phyloP scores from a whole-genome alignment of 176 grass and related monocot genomes.

The Oryza rufipogon region DNA sequence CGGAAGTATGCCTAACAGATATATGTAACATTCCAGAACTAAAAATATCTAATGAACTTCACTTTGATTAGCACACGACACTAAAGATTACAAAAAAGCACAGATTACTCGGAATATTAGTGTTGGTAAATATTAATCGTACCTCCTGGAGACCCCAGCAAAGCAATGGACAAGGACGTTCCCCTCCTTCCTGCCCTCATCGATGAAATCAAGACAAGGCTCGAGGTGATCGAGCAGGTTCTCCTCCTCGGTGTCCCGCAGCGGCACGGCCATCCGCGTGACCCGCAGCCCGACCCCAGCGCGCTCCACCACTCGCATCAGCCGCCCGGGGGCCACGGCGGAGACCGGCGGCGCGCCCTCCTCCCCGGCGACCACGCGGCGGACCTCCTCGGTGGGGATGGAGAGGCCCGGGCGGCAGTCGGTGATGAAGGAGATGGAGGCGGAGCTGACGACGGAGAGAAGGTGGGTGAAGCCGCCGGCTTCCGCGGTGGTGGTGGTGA shows the following conservation, averaged over 20 bases:
- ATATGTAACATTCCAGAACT: background rate
- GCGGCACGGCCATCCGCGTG: slow-evolving; percentile 80
- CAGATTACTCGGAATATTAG: background rate
- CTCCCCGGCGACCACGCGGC: slow-evolving; percentile 48
- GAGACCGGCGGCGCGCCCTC: slow-evolving; percentile 50
- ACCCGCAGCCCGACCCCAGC: slow-evolving; percentile 67
- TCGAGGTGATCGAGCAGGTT: slow-evolving; percentile 77
- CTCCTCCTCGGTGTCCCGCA: slow-evolving; percentile 87
- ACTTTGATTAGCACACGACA: background rate
- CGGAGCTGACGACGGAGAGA: slow-evolving; percentile 62
- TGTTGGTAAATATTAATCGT: background rate
- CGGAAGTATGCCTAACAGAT: background rate
- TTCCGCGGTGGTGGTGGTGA: slow-evolving; percentile 22
- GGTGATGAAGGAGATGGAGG: slow-evolving; percentile 75
- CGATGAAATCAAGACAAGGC: slow-evolving; percentile 76
- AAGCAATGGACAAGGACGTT: slow-evolving; percentile 86
- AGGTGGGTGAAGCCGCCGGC: slow-evolving; percentile 44
- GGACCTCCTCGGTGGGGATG: slow-evolving; percentile 56
- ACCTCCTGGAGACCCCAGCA: slow-evolving; percentile 90
- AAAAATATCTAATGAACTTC: background rate
- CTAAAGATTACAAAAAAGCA: background rate
- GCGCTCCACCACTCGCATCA: slow-evolving; percentile 63
- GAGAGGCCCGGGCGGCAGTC: slow-evolving; percentile 52
- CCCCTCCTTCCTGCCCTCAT: slow-evolving; percentile 62
- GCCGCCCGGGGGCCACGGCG: slow-evolving; percentile 36